These are phyloP conservation scores for Tetrahymena thermophila DNA, from an alignment of 73 alveolate species.

Conservation along the genomic window DNA sequence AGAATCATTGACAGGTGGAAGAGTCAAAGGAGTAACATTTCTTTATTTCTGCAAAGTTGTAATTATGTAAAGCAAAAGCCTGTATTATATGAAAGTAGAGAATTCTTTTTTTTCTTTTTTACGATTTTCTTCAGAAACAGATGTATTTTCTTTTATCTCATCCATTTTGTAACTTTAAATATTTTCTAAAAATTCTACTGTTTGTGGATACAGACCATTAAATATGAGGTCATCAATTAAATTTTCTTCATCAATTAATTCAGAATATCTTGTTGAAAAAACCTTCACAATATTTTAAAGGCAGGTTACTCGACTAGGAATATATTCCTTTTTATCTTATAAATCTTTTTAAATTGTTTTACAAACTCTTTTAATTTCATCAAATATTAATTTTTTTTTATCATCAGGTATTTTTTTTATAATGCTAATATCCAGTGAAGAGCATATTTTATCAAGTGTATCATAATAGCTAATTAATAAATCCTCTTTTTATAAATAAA, in stretches of 20 bases:
- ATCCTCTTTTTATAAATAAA: background rate
- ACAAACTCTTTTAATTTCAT: background rate
- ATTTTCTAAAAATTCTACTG: background rate
- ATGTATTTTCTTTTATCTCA: background rate
- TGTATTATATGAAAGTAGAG: background rate
- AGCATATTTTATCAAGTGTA: background rate
- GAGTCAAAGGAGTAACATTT: background rate
- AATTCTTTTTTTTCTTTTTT: background rate
- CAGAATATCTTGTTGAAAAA: background rate
- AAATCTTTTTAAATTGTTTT: background rate
- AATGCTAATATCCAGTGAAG: background rate
- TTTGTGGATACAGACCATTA: background rate
- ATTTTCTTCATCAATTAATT: background rate
- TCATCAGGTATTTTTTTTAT: background rate
- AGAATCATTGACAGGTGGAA: background rate
- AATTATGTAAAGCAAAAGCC: background rate
- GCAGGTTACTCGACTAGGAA: background rate
- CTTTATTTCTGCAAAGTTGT: background rate
- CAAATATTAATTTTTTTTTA: background rate
- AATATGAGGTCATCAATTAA: background rate
- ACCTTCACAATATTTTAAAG: background rate
- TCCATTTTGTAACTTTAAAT: background rate
- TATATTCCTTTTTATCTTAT: background rate
- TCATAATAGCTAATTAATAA: background rate
- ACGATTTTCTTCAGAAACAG: background rate